Evolutionary conservation across 2,329 filamentous ascomycete genomes (phyloP), one percentile per base, ranked within the genome.

Genomic region (Fusarium clavum): DNA sequence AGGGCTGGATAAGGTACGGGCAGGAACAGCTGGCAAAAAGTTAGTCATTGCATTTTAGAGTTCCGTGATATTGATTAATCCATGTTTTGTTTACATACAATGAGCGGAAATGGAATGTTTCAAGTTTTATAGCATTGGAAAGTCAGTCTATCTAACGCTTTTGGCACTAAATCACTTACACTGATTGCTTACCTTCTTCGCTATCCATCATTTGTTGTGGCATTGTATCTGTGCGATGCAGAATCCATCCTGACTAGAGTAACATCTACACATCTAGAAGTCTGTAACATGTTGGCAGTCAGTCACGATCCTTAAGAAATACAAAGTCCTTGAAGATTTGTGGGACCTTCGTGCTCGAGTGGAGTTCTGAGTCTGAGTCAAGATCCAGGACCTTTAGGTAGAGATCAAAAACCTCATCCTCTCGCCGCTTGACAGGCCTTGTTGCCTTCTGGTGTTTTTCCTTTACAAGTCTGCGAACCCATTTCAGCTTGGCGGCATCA

Each of bases 31-130:
- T 25, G 44, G 59, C 1, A 43, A 40, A 7, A 64, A 64, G 9
- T 9, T 63, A 6, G 58, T 63, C 1, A 24, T 64, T 2, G 10
- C 13, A 8, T 6, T 1, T 30, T 61, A 1, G 5, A 59, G 5
- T 46, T 11, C 3, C 3, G 11, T 7, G 12, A 30, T 2, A 30
- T 13, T 13, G 5, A 12, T 4, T 1, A 3, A 13, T 10, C 12
- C 12, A 30, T 30, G 6, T 1, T 34, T 18, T 14, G 14, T 13
- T 14, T 18, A 16, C 32, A 30, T 7, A 34, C 8, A 5, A 34
- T 3, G 5, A 5, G 5, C 14, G 32, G 16, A 18, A 18, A 13
- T 10, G 8, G 16, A 18, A 34, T 34, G 5, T 18, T 3, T 18
- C 5, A 34, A 34, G 9, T 11, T n/a, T 10, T 4, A 5, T 38